Base-by-base conservation (phyloP, 495 filamentous ascomycete species). In the Podospora comata region DNA sequence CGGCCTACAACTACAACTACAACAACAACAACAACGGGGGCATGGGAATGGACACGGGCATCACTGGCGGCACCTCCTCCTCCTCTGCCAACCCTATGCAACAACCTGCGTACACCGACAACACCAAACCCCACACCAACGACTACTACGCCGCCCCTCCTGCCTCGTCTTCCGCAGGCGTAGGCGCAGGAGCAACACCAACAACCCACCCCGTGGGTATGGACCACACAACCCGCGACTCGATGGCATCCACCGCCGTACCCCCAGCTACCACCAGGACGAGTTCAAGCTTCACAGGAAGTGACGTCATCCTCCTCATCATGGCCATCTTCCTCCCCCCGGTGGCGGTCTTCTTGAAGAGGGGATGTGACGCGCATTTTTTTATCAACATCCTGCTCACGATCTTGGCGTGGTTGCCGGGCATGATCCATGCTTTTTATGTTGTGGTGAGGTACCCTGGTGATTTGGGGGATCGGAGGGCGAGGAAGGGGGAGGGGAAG, bases 261-360 rank as follows among this genome's bases (percentile, higher is more conserved):
- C 55, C 3, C 55, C 55, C 23, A 65, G 23, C 23, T 23, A 28
- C 13, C 32, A 32, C 30, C 30, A 32, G 30, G 3, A 32, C 19
- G 9, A 9, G 9, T n/a, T 27, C 19, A 4, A 18, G 15, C 1
- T 39, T 19, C 61, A 44, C 27, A 6, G 61, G 15, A 11, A 63
- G 61, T 32, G 61, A 63, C 20, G 18, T 63, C 28, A 11, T 63
- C 32, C 71, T 75, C 59, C 71, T 71, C 67, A 39, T 68, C 54
- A 67, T 95, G 81, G 90, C 92, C 82, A 83, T 96, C 82, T 80
- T 96, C 83, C 84, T 96, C 62, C 94, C 94, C 54, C 94, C 94
- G 70, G 84, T 96, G 44, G 92, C 92, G 79, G 94, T 96, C 77
- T 96, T 97, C 85, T 87, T 96, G 67, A 91, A 95, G 84, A 88